Evolutionary conservation across 495 filamentous ascomycete genomes (phyloP), one percentile per base, ranked within the genome.

Genomic region (Daldinia bambusicola): DNA sequence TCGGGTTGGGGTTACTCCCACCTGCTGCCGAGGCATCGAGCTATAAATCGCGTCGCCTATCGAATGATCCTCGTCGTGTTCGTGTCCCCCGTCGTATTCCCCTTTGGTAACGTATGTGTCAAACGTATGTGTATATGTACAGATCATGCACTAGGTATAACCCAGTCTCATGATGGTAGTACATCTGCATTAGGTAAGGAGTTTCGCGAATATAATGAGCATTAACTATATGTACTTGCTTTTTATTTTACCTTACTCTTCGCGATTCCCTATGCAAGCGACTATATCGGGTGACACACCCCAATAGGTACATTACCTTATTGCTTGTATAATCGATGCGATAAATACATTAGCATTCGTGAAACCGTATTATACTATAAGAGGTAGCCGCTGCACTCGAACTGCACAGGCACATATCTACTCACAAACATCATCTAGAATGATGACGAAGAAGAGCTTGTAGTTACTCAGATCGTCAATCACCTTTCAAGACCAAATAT

Each of bases 1-100:
- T 53, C 22, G 13, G 50, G 18, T 10, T 48, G 43, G 16, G 50
- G 50, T 53, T n/a, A n/a, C 37, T 60, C 12, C 56, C 56, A 45
- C 56, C 20, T 45, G 56, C 6, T 43, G 26, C 56, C 56, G 56
- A 60, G 56, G 56, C 38, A n/a, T 60, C 22, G 14, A 26, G 26
- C 26, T 26, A 26, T 26, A 26, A 26, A 3, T 26, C 26, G 26
- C 26, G 1, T 36, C 30, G 18, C 20, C 30, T 56, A 13, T 59
- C 56, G 56, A 43, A 59, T 22, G 56, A 59, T 43, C 18, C 30
- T 59, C 38, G 18, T 45, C 7, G 18, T 45, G 45, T 31, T 45
- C 7, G 18, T 45, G 45, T 31, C 38, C 50, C 32, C 52, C 32
- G 7, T 53, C 22, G 22, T 32, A 53, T 53, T 30, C 7, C 43